Conservation (phyloP, 2,329 filamentous ascomycete genomes). For the Zymoseptoria tritici region DNA sequence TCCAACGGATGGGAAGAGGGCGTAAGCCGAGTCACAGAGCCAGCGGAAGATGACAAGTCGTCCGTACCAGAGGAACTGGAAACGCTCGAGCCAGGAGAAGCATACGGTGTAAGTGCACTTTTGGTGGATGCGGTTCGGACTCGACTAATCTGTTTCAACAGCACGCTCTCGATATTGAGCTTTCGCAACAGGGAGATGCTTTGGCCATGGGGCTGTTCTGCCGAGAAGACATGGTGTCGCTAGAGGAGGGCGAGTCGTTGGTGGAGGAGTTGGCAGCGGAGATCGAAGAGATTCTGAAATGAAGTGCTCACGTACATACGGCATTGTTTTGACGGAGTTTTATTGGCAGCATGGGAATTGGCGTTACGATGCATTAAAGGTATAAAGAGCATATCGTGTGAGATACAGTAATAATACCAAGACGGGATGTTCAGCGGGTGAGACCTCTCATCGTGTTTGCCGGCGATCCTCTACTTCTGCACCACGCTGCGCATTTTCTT, state of each 20-base stretch:
- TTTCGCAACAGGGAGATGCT: slow-evolving; percentile 40
- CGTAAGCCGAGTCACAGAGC: slow-evolving; percentile 2
- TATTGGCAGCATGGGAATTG: background rate
- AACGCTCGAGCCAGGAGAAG: slow-evolving; percentile 5
- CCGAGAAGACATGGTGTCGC: background rate
- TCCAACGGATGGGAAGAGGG: slow-evolving; percentile 19
- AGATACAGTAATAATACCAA: background rate
- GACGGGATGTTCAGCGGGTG: background rate
- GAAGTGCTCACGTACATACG: background rate
- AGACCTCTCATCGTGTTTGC: too few relatives aligned
- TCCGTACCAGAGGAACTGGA: slow-evolving; percentile 8
- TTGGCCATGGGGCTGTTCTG: slow-evolving; percentile 50
- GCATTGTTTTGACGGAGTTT: background rate
- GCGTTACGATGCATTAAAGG: background rate
- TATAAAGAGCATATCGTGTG: background rate
- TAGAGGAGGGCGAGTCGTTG: background rate
- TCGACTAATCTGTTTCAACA: slow-evolving; percentile 20
- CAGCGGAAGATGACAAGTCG: slow-evolving; percentile 10
- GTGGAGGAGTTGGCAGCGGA: background rate
- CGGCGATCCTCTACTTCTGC: too few relatives aligned
- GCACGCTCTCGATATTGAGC: slow-evolving; percentile 51
- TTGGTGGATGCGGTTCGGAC: background rate
- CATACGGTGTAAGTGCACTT: slow-evolving; percentile 34
- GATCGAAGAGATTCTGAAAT: background rate
- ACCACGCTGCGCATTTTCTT: background rate